Percentiles rank a stretch among this genome's conserved stretches.
These are phyloP conservation scores for Abrus precatorius DNA, from an alignment of 306 rosid species.

Conservation along the genomic window DNA sequence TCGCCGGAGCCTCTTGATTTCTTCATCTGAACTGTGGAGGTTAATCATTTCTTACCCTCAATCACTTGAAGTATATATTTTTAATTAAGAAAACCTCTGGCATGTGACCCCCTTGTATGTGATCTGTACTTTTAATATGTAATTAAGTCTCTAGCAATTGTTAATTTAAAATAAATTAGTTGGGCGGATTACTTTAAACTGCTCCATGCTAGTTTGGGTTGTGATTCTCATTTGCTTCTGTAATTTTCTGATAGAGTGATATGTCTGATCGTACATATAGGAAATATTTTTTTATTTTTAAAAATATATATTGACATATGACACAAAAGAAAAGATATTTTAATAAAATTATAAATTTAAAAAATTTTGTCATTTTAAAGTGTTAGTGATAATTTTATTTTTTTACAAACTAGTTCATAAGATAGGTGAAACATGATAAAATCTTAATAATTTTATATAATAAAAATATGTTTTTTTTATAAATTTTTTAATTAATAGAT, in stretches of 20 bases:
- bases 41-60: slow-evolving; percentile 41
- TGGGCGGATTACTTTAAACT: slow-evolving; percentile 3
- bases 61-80: background rate
- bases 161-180: slow-evolving; percentile 18
- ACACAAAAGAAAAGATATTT: no score
- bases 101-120: slow-evolving; percentile 14
- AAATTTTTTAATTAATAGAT: no score
- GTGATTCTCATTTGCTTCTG: slow-evolving; percentile 6
- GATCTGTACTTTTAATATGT: slow-evolving; percentile 38
- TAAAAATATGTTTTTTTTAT: no score
- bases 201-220: slow-evolving; percentile 23
- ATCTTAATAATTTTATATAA: no score
- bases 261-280: slow-evolving; percentile 2
- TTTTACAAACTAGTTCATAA: no score
- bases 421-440: no score
- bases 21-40: slow-evolving; percentile 99
- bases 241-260: slow-evolving; percentile 1
- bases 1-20: slow-evolving; percentile 99
- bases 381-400: no score
- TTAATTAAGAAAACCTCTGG: background rate
- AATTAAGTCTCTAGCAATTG: slow-evolving; percentile 38
- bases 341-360: no score
- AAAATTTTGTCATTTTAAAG: no score
- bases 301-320: no score
- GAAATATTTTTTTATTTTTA: no score